Percentiles rank a stretch among this genome's conserved stretches.
Conservation (phyloP, 176 grass and related monocot species). For the Hyparrhenia diplandra region DNA sequence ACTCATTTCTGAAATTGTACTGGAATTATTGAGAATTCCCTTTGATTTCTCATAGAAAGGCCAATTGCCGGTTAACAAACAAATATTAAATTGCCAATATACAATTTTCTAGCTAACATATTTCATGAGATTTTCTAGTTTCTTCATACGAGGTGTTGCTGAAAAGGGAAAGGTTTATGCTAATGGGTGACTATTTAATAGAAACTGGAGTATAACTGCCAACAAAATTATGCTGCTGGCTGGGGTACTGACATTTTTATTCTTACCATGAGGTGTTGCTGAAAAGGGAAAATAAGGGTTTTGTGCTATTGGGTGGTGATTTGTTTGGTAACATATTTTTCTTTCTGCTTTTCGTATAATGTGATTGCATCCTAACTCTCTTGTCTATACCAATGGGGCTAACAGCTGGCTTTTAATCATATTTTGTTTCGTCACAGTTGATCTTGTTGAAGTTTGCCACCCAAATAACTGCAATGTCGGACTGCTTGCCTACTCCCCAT, state of each 20-base stretch:
- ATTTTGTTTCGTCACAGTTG: slow-evolving; percentile 44
- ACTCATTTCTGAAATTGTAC: neutral
- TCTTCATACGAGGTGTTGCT: neutral
- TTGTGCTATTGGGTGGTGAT: neutral
- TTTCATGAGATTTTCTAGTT: neutral
- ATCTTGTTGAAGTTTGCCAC: slow-evolving; percentile 93
- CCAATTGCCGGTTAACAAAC: neutral
- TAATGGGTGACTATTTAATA: neutral
- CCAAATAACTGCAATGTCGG: slow-evolving; percentile 83
- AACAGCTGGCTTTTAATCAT: neutral
- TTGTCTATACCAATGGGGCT: neutral
- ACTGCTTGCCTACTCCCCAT: slow-evolving; percentile 86
- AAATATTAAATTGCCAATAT: neutral
- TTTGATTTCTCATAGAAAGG: neutral
- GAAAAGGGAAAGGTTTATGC: neutral
- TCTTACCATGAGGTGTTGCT: neutral
- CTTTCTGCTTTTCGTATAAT: neutral
- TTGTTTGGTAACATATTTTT: too few species aligned
- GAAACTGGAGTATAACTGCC: neutral
- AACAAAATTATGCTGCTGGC: neutral
- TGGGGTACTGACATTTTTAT: neutral
- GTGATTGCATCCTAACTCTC: neutral
- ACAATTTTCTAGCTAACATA: neutral
- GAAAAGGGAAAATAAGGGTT: neutral
- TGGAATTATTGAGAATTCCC: neutral